Evolutionary conservation across 2,329 filamentous ascomycete species (phyloP), one percentile per base, ranked within the genome.

Genomic region (Aotearoamyces nothofagi): DNA sequence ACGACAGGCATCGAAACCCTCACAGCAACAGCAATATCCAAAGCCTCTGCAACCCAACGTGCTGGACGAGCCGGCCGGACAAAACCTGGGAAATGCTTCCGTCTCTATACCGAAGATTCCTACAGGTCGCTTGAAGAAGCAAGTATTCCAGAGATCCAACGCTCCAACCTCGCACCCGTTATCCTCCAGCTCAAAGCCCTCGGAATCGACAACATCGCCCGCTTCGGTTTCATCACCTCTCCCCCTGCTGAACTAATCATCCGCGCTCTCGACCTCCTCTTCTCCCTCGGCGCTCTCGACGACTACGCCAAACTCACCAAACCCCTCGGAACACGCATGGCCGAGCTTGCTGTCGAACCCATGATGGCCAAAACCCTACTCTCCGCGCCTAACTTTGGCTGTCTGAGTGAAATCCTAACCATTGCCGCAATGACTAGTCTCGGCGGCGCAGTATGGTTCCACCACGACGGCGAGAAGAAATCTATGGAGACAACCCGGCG

Each of bases 351-450:
- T 0, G 70, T 96, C 5, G 83, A 93, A 42, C 90, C 90, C 0
- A 94, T 94, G 83, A 90, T 94, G 68, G 82, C 78, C 5, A 92
- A 87, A 54, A 81, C 79, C 0, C 61, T 94, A 4, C 69, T 96
- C 6, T 70, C 75, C 11, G 79, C 86, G 0, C 58, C 70, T 4
- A 61, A 66, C 0, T 92, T 93, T 53, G 65, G 64, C 20, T 94
- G 86, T 41, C 56, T 92, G 9, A 77, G 71, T 46, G 87, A 94
- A 52, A 78, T 96, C 29, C 63, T 96, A 15, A 83, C 77, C 2
- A 92, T 96, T 39, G 83, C 87, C 5, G 86, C 90, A 10, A 96
- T 98, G 87, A 80, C 82, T 17, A 90, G 77, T 37, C 59, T 92
- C 0, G 80, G 86, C 35, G 80, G 82, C 4, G 76, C 69, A 25